These are phyloP conservation scores for Blepharisma stoltei DNA, from an alignment of 73 alveolate genomes.

Conservation along the genomic window DNA sequence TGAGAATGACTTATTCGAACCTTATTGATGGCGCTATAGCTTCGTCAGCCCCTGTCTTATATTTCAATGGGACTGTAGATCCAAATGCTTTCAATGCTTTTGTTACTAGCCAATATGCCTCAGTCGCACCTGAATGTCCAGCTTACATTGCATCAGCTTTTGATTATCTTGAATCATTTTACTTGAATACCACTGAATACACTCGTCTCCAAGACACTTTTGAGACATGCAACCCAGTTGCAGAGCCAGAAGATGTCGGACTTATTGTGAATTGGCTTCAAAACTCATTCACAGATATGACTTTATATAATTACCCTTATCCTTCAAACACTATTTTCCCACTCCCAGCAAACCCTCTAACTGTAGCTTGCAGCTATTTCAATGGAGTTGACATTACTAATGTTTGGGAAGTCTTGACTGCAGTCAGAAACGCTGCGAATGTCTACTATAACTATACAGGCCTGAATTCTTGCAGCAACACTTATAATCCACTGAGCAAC, in stretches of 20 bases:
- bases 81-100: constrained; percentile 48
- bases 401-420: background rate
- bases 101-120: constrained; percentile 31
- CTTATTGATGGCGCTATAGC: constrained; percentile 66
- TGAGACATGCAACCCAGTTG: constrained; percentile 39
- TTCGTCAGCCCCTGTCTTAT: constrained; percentile 64
- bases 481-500: constrained; percentile 9
- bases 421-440: background rate
- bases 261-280: constrained; percentile 35
- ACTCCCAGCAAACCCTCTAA: constrained; percentile 69
- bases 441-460: constrained; percentile 40
- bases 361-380: constrained; percentile 38
- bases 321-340: constrained; percentile 52
- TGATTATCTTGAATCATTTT: background rate
- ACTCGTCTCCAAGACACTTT: background rate
- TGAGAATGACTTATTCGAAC: constrained; percentile 69
- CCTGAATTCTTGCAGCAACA: constrained; percentile 14
- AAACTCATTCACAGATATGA: constrained; percentile 55
- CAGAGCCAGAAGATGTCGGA: constrained; percentile 42
- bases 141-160: constrained; percentile 23
- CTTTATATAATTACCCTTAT: constrained; percentile 60
- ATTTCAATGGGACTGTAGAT: constrained; percentile 52
- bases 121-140: constrained; percentile 30
- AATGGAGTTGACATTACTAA: background rate
- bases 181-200: no score